Percentiles rank a stretch among this genome's conserved stretches.
Conservation (phyloP, 116 monocot genomes). For the Zostera marina region DNA sequence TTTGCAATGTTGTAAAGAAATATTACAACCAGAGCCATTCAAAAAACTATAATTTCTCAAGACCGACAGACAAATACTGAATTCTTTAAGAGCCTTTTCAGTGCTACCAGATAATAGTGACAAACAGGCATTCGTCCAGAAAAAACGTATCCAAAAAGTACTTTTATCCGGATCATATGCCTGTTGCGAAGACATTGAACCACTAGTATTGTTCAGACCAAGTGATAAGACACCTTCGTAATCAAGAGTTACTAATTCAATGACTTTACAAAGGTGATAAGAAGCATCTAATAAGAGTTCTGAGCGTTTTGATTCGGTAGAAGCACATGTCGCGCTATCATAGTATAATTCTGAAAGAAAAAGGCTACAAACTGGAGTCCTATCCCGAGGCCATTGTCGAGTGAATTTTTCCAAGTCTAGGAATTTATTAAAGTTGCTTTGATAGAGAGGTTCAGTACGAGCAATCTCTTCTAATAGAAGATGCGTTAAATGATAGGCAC, state of each 20-base stretch:
- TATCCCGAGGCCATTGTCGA: slow-evolving; percentile 61
- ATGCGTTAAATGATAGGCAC: slow-evolving; percentile 55
- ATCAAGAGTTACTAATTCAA: slow-evolving; percentile 57
- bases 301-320: slow-evolving; percentile 21
- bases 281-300: slow-evolving; percentile 61
- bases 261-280: slow-evolving; percentile 88
- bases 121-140: slow-evolving; percentile 70
- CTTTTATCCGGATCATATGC: slow-evolving; percentile 8
- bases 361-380: slow-evolving; percentile 52
- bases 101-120: slow-evolving; percentile 49
- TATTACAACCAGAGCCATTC: slow-evolving; percentile 15
- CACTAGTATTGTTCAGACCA: slow-evolving; percentile 2
- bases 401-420: slow-evolving; percentile 64
- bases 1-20: slow-evolving; percentile 62
- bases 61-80: slow-evolving; percentile 43
- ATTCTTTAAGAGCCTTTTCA: slow-evolving; percentile 51
- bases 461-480: slow-evolving; percentile 80
- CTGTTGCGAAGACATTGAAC: slow-evolving; percentile 1
- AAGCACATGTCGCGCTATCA: slow-evolving; percentile 41
- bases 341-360: slow-evolving; percentile 89
- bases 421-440: slow-evolving; percentile 38
- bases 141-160: slow-evolving; percentile 71
- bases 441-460: slow-evolving; percentile 25
- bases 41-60: slow-evolving; percentile 28
- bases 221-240: slow-evolving; percentile 13